Evolutionary conservation across 768 basidiomycete species (phyloP).

Genomic region (Macrocybe gigantea): DNA sequence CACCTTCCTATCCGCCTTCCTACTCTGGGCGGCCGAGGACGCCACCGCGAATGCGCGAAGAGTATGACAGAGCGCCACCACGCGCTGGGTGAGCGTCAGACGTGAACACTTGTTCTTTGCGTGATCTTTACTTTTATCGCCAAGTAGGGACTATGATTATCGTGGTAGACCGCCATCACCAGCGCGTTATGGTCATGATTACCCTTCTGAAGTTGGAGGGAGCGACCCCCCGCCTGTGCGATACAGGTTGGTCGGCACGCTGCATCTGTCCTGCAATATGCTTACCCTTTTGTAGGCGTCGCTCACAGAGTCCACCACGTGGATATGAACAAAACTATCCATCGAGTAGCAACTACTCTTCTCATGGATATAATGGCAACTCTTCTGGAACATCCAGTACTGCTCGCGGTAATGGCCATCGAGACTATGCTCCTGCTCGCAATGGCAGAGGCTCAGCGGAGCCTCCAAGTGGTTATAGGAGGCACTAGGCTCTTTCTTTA

Average conservation of each 20-base stretch:
- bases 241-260: conserved; percentile 30
- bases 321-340: conserved; percentile 48
- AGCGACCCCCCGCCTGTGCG: conserved; percentile 38
- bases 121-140: too few relatives aligned
- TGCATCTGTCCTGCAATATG: not conserved
- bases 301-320: conserved; percentile 65
- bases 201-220: conserved; percentile 44
- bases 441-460: conserved; percentile 40
- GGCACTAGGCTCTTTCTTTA: conserved; percentile 20
- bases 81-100: too few relatives aligned
- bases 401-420: conserved; percentile 22
- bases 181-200: conserved; percentile 44
- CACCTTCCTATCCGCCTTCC: conserved; percentile 37
- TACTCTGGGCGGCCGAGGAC: conserved; percentile 52
- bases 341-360: conserved; percentile 5
- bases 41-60: conserved; percentile 56
- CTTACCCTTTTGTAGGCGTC: conserved; percentile 39
- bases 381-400: conserved; percentile 30
- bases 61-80: conserved; percentile 48
- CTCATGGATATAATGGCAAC: conserved; percentile 45
- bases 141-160: conserved; percentile 50
- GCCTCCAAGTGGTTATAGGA: conserved; percentile 31
- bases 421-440: conserved; percentile 44
- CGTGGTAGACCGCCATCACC: conserved; percentile 51
- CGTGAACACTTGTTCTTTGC: too few relatives aligned